A percentile compares a stretch with the other conserved stretches of the same genome.
These are phyloP conservation scores for Neurospora intermedia DNA, from an alignment of 495 filamentous ascomycete genomes.

Conservation along the genomic window DNA sequence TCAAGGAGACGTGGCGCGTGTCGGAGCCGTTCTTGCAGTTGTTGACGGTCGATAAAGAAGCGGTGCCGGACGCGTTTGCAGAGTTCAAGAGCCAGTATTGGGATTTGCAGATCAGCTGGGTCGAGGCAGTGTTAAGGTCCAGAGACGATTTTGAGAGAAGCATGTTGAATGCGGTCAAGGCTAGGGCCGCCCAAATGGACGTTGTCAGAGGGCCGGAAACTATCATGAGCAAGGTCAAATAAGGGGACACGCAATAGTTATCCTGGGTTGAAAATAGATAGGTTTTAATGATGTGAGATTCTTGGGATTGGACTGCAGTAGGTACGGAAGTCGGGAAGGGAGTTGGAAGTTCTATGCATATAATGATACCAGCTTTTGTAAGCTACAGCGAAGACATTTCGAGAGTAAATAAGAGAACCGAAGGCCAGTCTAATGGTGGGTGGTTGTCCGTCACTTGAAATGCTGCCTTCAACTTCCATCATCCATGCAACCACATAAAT, in stretches of 20 bases:
- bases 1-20: slow-evolving; percentile 88
- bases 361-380: background rate
- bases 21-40: slow-evolving; percentile 70
- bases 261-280: background rate
- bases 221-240: slow-evolving; percentile 84
- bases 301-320: background rate
- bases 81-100: slow-evolving; percentile 77
- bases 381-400: background rate
- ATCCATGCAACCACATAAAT: background rate
- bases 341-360: background rate
- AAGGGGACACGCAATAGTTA: slow-evolving; percentile 12
- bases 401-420: background rate
- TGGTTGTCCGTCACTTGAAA: background rate
- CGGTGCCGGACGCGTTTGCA: slow-evolving; percentile 65
- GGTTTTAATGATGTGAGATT: background rate
- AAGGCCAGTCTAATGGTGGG: background rate
- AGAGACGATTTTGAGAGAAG: slow-evolving; percentile 89
- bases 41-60: slow-evolving; percentile 63
- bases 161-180: slow-evolving; percentile 80
- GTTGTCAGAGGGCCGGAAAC: slow-evolving; percentile 72
- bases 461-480: background rate
- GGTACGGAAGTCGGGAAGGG: background rate
- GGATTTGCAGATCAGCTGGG: slow-evolving; percentile 92
- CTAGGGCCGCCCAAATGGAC: slow-evolving; percentile 71
- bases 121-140: slow-evolving; percentile 79